A percentile compares a stretch with the other conserved stretches of the same genome.
Evolutionary conservation across 2,329 filamentous ascomycete species (phyloP).

Genomic region (Cladophialophora yegresii): DNA sequence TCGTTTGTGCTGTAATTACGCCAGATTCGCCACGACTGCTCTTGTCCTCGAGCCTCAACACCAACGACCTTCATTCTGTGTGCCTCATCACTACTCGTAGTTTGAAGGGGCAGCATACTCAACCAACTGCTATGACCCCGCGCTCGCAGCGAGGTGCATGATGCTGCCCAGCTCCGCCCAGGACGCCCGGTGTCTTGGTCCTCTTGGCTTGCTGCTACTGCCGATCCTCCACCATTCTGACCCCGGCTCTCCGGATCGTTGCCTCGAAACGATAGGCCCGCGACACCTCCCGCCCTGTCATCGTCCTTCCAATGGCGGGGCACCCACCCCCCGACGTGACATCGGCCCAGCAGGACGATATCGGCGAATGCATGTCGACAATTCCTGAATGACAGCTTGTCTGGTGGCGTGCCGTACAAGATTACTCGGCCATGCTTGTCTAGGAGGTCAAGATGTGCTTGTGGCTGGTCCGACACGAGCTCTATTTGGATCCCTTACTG

Average conservation of each 20-base stretch:
- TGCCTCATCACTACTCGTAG: background rate
- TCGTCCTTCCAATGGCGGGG: background rate
- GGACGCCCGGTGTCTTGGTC: conserved; percentile 9
- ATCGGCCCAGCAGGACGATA: conserved; percentile 6
- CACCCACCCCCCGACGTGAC: conserved; percentile 3
- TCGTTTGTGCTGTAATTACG: background rate
- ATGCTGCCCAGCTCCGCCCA: conserved; percentile 13
- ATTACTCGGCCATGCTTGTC: conserved; percentile 19
- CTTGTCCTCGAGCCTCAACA: background rate
- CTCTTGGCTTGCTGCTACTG: conserved; percentile 13
- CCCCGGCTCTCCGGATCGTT: conserved; percentile 9
- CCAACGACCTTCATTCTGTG: background rate
- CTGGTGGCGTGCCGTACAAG: conserved; percentile 15
- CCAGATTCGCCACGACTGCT: background rate
- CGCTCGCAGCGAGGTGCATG: background rate
- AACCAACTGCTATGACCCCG: background rate
- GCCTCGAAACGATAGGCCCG: conserved; percentile 6
- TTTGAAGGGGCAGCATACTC: too few relatives aligned
- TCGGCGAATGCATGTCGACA: background rate
- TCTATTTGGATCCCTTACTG: background rate
- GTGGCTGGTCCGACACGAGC: conserved; percentile 3
- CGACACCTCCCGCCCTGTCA: background rate
- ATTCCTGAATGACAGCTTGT: background rate
- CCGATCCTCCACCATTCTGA: background rate
- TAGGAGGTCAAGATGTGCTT: conserved; percentile 10